Evolutionary conservation across 2,329 filamentous ascomycete genomes (phyloP).

Genomic region (Chrysoporthe austroafricana): DNA sequence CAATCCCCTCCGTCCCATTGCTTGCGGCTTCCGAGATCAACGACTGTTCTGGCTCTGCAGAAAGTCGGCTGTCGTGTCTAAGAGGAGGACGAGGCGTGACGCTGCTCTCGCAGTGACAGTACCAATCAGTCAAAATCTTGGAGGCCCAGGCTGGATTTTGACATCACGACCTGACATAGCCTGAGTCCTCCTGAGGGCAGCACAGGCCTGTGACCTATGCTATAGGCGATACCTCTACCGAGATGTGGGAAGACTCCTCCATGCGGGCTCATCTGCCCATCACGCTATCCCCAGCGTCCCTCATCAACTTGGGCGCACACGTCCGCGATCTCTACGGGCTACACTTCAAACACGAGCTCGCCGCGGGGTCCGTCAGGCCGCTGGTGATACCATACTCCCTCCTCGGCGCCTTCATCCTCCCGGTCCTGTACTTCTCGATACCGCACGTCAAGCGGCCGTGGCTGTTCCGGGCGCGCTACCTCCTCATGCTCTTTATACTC

Average conservation of each 20-base stretch:
- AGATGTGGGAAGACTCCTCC: slow-evolving; percentile 19
- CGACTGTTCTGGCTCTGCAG: not conserved
- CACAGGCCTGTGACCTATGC: too few species aligned
- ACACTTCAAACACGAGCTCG: slow-evolving; percentile 36
- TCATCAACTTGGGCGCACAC: slow-evolving; percentile 23
- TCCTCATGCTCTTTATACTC: slow-evolving; percentile 49
- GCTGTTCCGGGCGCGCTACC: slow-evolving; percentile 55
- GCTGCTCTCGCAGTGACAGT: not conserved
- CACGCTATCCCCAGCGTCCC: not conserved
- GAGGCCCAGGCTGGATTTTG: not conserved
- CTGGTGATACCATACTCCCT: slow-evolving; percentile 58
- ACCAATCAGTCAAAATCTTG: not conserved
- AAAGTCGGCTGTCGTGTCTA: not conserved
- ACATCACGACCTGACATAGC: not conserved
- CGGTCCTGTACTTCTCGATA: slow-evolving; percentile 58
- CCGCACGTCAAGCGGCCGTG: slow-evolving; percentile 55
- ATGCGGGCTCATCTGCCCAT: slow-evolving; percentile 12
- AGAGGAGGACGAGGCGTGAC: not conserved
- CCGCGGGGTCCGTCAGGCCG: slow-evolving; percentile 47
- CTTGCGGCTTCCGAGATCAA: not conserved
- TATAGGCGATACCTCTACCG: not conserved
- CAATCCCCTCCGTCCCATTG: not conserved
- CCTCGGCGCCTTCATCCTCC: slow-evolving; percentile 52
- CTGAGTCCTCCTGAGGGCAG: not conserved
- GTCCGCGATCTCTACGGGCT: slow-evolving; percentile 24